Percentiles rank a stretch among this genome's conserved stretches.
These are phyloP conservation scores for Chlorencoelia australis DNA, from an alignment of 2,329 filamentous ascomycete genomes.

Conservation along the genomic window DNA sequence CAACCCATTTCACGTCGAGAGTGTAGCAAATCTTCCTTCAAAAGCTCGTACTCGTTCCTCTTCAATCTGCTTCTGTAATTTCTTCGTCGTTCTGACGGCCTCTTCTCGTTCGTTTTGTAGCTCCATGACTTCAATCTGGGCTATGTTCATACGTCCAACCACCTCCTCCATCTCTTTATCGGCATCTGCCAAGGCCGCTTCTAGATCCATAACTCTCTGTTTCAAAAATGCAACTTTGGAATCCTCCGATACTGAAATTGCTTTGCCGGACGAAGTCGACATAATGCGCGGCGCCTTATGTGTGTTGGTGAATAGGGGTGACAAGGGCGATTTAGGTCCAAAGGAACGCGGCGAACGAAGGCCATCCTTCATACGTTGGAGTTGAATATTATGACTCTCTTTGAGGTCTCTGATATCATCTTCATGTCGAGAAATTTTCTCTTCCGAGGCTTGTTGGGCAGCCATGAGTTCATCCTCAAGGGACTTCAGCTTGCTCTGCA, in stretches of 20 bases:
- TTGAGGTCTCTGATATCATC: slow-evolving; percentile 69
- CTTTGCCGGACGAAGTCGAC: slow-evolving; percentile 39
- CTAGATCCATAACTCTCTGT: slow-evolving; percentile 71
- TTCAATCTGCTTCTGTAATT: slow-evolving; percentile 57
- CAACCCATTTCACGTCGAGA: no score
- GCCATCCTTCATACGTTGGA: slow-evolving; percentile 60
- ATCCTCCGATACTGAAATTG: slow-evolving; percentile 58
- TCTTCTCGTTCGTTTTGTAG: slow-evolving; percentile 68
- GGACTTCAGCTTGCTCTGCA: slow-evolving; percentile 69
- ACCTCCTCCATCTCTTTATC: slow-evolving; percentile 79
- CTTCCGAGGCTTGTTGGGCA: slow-evolving; percentile 80
- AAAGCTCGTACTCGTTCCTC: slow-evolving; percentile 26
- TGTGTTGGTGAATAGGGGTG: slow-evolving; percentile 48
- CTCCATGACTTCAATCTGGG: slow-evolving; percentile 74
- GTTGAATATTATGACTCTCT: slow-evolving; percentile 66
- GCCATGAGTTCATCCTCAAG: slow-evolving; percentile 77
- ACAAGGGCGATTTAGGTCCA: slow-evolving; percentile 49
- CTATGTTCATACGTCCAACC: slow-evolving; percentile 69
- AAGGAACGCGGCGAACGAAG: slow-evolving; percentile 37
- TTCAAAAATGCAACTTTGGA: slow-evolving; percentile 67
- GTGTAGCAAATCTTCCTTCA: slow-evolving; percentile 21
- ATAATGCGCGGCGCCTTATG: slow-evolving; percentile 45
- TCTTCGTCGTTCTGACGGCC: slow-evolving; percentile 60
- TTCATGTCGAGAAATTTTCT: slow-evolving; percentile 72
- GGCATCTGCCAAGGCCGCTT: slow-evolving; percentile 66